Base-by-base conservation (phyloP, 345 rosid genomes). In the Crucihimalaya himalaica region DNA sequence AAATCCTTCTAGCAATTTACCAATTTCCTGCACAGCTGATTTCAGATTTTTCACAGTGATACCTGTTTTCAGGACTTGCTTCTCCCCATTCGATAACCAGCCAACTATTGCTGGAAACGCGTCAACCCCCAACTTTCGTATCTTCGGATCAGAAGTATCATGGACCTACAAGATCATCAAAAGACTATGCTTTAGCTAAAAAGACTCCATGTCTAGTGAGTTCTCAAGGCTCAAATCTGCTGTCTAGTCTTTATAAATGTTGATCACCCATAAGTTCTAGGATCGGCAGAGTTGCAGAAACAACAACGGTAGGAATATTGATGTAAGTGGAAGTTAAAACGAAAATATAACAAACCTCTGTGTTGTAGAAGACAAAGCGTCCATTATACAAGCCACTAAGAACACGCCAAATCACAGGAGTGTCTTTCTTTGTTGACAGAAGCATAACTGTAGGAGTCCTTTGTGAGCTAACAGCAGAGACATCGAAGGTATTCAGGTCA, bases 341-440 rank as follows among this genome's bases (percentile, higher is more conserved):
- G 28, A 59, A 43, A 48, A 53, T 29, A 74, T 23, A 42, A 61
- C 77, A 75, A 79, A 89, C 99, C 97, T 88, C 85, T 42, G 78
- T 81, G 73, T 88, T 87, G 66, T 78, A 84, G 77, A 92, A 88
- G 67, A 32, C 80, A 78, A 90, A 72, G 27, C 78, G 86, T 71
- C 87, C 86, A 56, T 60, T 86, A 79, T 83, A 85, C 82, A 86
- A 71, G 78, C 98, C 94, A 43, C 97, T 88, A 63, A 95, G 97
- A 78, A 84, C 96, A 45, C 92, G 96, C 98, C 96, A 92, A 56
- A 88, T 92, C 6, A 82, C 81, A 35, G 98, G 91, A 42, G 99
- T 86, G 37, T 87, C 86, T 66, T 83, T 92, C 80, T 92, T 92
- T 48, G 98, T 88, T 47, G 97, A 85, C 54, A 95, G 85, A 52